phyloP scores from a whole-genome alignment of 2,329 filamentous ascomycete genomes.

The Botrytis deweyae region DNA sequence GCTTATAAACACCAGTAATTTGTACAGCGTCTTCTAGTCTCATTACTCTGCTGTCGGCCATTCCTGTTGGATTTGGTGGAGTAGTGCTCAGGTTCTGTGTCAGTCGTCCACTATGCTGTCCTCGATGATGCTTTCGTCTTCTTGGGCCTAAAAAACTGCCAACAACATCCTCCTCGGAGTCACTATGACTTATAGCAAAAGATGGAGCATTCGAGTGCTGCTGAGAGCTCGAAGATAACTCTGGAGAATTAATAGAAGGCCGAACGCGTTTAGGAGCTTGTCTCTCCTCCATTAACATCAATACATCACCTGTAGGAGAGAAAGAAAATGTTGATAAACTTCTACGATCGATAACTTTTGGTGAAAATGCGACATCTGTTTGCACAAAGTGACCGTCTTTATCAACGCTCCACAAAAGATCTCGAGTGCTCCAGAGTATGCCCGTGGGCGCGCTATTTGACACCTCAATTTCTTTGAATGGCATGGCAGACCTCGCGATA shows the following conservation, averaged over 20 bases:
- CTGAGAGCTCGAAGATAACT: conserved; percentile 30
- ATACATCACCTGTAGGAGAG: conserved; percentile 56
- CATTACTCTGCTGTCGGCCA: conserved; percentile 47
- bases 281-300: conserved; percentile 63
- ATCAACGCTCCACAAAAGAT: conserved; percentile 65
- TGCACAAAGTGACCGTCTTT: conserved; percentile 62
- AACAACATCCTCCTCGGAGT: conserved; percentile 64
- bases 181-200: conserved; percentile 58
- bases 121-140: conserved; percentile 44
- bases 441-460: conserved; percentile 58
- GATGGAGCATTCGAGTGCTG: conserved; percentile 50
- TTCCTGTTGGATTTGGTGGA: conserved; percentile 44
- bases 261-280: conserved; percentile 47
- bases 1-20: conserved; percentile 56
- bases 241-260: conserved; percentile 37
- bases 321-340: conserved; percentile 62
- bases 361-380: conserved; percentile 63
- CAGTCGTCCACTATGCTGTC: conserved; percentile 47
- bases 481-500: conserved; percentile 64
- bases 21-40: conserved; percentile 58
- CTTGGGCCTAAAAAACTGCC: conserved; percentile 57
- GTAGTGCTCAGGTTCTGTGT: conserved; percentile 52
- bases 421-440: conserved; percentile 63
- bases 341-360: conserved; percentile 61
- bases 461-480: conserved; percentile 63